Base-by-base conservation (phyloP, 345 rosid genomes). In the Cardamine resedifolia region DNA sequence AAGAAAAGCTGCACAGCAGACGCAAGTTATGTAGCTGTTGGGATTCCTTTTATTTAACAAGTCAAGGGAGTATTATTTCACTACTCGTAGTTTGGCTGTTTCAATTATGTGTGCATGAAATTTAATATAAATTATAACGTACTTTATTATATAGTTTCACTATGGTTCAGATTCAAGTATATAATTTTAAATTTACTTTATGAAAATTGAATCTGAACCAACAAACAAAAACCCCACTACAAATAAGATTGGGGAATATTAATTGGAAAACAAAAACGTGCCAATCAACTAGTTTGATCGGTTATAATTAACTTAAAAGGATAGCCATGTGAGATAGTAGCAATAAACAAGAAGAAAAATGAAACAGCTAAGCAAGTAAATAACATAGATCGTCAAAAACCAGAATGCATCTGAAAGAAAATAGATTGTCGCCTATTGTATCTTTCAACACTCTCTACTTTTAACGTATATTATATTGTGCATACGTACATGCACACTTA, bases 351-450 rank as follows among this genome's bases (percentile, higher is more conserved):
- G 18, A 41, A 41, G 18, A 19, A 45, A 56, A 39, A 21, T 4
- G 50, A 73, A 48, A 74, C 72, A 74, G 72, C 78, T 66, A 65
- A 64, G 71, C 47, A 47, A 66, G 16, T 66, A 47, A 66, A 12
- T 66, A 66, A 49, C 43, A 58, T 26, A 60, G 34, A 66, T 58
- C 19, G 20, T 28, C 38, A 23, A 31, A 67, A 59, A 60, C 64
- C 73, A 68, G 68, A 60, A 33, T 49, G 70, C 58, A 61, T 67
- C 57, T 68, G 70, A 68, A 75, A 33, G 58, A 75, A 61, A 61
- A 61, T 64, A 75, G 69, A 68, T 68, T 52, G 70, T 68, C 70
- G 64, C 64, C 69, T 27, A 43, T 44, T 75, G 68, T 59, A 41
- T 50, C 62, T 41, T 58, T 33, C 58, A 27, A 75, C 56, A 50